phyloP scores from a whole-genome alignment of 345 rosid species.

The Gossypium sturtianum region DNA sequence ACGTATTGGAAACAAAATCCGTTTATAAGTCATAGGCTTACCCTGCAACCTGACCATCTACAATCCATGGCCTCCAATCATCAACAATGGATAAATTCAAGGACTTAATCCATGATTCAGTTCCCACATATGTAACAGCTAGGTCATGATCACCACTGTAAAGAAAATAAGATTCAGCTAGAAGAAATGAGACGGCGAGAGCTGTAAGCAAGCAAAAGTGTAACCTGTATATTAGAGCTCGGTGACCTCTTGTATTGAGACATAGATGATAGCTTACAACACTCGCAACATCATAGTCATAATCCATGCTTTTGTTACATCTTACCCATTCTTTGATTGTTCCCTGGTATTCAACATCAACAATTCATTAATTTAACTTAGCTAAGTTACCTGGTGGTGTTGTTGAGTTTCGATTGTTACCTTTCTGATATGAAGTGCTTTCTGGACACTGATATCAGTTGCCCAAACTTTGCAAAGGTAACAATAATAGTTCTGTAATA shows the following conservation, averaged over 20 bases:
- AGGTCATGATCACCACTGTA: slow-evolving; percentile 29
- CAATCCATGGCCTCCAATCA: slow-evolving; percentile 30
- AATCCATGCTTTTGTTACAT: slow-evolving; percentile 17
- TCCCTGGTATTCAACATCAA: slow-evolving; percentile 15
- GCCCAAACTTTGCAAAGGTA: slow-evolving; percentile 27
- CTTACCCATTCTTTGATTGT: slow-evolving; percentile 23
- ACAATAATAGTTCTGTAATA: slow-evolving; percentile 22
- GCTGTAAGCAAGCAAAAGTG: neutral
- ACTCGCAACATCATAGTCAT: slow-evolving; percentile 5
- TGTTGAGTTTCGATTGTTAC: slow-evolving; percentile 3
- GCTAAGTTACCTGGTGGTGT: neutral
- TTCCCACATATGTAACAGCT: slow-evolving; percentile 23
- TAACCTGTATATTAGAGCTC: slow-evolving; percentile 31
- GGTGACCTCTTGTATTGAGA: slow-evolving; percentile 14
- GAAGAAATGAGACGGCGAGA: neutral
- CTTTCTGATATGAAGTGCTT: slow-evolving; percentile 25
- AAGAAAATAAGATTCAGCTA: neutral
- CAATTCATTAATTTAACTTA: neutral
- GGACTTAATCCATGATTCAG: slow-evolving; percentile 22
- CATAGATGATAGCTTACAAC: slow-evolving; percentile 13
- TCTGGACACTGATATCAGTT: slow-evolving; percentile 20
- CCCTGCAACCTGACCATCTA: slow-evolving; percentile 28
- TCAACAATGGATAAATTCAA: slow-evolving; percentile 19
- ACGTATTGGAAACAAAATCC: neutral
- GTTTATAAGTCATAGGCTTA: neutral